phyloP scores from a whole-genome alignment of 768 basidiomycete genomes.

The Melanogaster broomeanus region DNA sequence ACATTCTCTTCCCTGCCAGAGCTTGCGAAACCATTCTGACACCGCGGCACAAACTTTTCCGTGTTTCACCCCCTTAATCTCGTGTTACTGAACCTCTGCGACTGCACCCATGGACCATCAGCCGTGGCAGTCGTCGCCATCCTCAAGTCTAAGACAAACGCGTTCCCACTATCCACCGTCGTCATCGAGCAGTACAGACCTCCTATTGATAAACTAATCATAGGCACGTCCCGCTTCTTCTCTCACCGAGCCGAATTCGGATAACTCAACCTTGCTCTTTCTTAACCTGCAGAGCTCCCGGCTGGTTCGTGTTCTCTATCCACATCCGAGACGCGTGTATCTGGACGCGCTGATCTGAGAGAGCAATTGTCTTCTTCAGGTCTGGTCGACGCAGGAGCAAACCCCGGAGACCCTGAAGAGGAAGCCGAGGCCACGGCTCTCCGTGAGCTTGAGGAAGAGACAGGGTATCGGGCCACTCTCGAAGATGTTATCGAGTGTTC shows the following conservation, averaged over 20 bases:
- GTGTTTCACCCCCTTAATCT: neutral
- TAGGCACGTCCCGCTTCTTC: slow-evolving; percentile 49
- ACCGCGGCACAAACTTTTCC: neutral
- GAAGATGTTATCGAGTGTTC: slow-evolving; percentile 59
- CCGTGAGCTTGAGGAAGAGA: slow-evolving; percentile 92
- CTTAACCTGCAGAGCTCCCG: slow-evolving; percentile 47
- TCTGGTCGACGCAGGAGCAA: slow-evolving; percentile 70
- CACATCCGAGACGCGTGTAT: slow-evolving; percentile 8
- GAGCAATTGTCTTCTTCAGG: slow-evolving; percentile 41
- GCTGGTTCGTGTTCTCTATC: slow-evolving; percentile 50
- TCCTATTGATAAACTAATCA: slow-evolving; percentile 72
- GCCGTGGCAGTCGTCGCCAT: slow-evolving; percentile 87
- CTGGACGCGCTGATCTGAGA: neutral
- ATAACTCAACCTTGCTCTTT: neutral
- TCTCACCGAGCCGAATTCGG: neutral
- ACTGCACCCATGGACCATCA: slow-evolving; percentile 26
- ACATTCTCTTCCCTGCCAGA: neutral
- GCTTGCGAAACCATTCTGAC: neutral
- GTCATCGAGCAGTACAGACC: slow-evolving; percentile 94
- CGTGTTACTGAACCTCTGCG: neutral
- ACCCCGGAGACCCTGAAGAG: slow-evolving; percentile 42
- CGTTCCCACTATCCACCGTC: slow-evolving; percentile 76
- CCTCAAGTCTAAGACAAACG: slow-evolving; percentile 69
- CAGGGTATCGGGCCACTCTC: slow-evolving; percentile 71
- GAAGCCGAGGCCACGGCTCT: slow-evolving; percentile 78